phyloP scores from a whole-genome alignment of 2,329 filamentous ascomycete genomes.

The Pseudopyrenochaeta lycopersici region DNA sequence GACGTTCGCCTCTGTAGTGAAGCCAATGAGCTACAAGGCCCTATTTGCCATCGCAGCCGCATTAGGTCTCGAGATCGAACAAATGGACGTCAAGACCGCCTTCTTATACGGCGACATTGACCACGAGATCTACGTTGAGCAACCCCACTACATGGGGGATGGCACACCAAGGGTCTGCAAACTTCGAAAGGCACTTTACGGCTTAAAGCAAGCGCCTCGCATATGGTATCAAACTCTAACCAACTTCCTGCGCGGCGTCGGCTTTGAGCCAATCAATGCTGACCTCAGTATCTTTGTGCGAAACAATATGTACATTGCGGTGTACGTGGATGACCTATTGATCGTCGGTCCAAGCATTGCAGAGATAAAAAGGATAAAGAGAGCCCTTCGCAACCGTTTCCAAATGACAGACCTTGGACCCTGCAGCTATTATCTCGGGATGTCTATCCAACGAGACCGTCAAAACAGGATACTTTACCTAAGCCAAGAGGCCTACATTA shows the following conservation, averaged over 20 bases:
- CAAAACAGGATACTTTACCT: neutral
- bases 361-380: constrained; percentile 25
- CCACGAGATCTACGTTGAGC: constrained; percentile 34
- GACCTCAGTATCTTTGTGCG: constrained; percentile 23
- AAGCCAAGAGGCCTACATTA: too few relatives aligned
- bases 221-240: constrained; percentile 32
- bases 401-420: constrained; percentile 35
- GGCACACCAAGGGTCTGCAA: constrained; percentile 17
- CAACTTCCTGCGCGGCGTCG: constrained; percentile 17
- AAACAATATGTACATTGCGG: constrained; percentile 19
- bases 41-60: constrained; percentile 32
- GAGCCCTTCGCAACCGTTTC: constrained; percentile 19
- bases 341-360: constrained; percentile 16
- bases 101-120: constrained; percentile 42
- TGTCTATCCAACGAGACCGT: constrained; percentile 24
- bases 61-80: constrained; percentile 30
- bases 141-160: constrained; percentile 17
- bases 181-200: constrained; percentile 37
- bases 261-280: constrained; percentile 13
- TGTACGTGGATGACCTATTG: constrained; percentile 43
- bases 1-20: constrained; percentile 35
- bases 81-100: constrained; percentile 45
- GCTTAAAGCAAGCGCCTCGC: constrained; percentile 39
- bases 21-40: constrained; percentile 32
- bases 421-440: constrained; percentile 31